These are phyloP conservation scores for Blastocystis sp. DNA, from an alignment of 352 stramenopile genomes.

Conservation along the genomic window DNA sequence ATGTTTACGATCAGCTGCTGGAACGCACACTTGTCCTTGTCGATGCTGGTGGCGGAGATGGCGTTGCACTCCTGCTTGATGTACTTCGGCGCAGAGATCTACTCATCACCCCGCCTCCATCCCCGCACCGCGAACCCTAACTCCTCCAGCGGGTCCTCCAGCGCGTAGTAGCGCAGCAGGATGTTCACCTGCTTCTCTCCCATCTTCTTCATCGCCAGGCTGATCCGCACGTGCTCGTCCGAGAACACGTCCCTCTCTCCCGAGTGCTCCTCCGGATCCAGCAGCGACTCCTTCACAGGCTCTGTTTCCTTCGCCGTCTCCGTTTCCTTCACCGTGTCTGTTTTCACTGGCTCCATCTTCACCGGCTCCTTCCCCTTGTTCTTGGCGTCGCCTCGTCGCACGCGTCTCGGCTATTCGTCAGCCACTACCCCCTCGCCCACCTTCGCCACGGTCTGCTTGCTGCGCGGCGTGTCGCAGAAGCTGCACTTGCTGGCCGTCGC, in stretches of 20 bases:
- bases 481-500: background rate
- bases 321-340: background rate
- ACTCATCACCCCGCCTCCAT: background rate
- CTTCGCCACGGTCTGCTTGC: background rate
- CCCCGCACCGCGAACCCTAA: background rate
- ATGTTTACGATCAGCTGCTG: slow-evolving; percentile 3
- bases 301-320: background rate
- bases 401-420: background rate
- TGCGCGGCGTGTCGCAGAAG: background rate
- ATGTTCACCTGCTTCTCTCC: background rate
- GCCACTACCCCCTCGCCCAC: background rate
- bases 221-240: slow-evolving; percentile 17
- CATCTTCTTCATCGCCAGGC: slow-evolving; percentile 1
- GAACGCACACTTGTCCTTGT: background rate
- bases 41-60: background rate
- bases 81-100: slow-evolving; percentile 49
- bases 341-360: background rate
- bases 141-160: background rate
- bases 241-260: slow-evolving; percentile 8
- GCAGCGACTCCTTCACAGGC: slow-evolving; percentile 7
- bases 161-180: slow-evolving; percentile 7
- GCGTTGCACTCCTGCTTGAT: background rate
- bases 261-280: background rate
- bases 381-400: background rate
- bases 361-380: background rate